A percentile compares a stretch with the other conserved stretches of the same genome.
Conservation (phyloP, 2,329 filamentous ascomycete genomes). For the Calonectria multiphialidica region DNA sequence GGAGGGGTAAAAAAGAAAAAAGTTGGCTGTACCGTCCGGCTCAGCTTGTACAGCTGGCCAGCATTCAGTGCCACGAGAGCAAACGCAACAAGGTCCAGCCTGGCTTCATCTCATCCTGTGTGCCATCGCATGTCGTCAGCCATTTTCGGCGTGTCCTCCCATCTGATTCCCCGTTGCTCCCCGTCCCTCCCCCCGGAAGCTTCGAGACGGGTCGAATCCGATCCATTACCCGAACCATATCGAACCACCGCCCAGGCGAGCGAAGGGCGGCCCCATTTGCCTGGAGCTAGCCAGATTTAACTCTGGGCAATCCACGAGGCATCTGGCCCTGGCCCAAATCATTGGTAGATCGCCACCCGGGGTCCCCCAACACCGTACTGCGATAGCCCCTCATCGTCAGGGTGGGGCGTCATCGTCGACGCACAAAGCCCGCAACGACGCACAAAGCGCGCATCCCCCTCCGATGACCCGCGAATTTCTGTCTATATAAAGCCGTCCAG, state of each 20-base stretch:
- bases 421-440: conserved; percentile 34
- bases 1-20: neutral
- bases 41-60: conserved; percentile 6
- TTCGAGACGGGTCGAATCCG: conserved; percentile 13
- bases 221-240: conserved; percentile 34
- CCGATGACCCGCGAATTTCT: conserved; percentile 8
- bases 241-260: conserved; percentile 20
- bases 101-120: neutral
- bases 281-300: conserved; percentile 40
- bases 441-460: conserved; percentile 24
- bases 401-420: conserved; percentile 25
- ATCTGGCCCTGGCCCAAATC: conserved; percentile 28
- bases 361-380: neutral
- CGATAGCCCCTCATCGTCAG: conserved; percentile 26
- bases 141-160: neutral
- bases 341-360: conserved; percentile 33
- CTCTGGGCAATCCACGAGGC: conserved; percentile 26
- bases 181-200: conserved; percentile 15
- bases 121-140: neutral
- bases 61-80: neutral
- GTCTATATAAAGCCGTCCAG: conserved; percentile 44
- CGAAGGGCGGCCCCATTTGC: neutral
- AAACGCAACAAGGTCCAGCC: neutral
- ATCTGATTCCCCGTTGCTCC: too few relatives aligned
- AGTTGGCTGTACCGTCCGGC: neutral